phyloP scores from a whole-genome alignment of 1,284 basidiomycete genomes.

The Porodaedalea pini region DNA sequence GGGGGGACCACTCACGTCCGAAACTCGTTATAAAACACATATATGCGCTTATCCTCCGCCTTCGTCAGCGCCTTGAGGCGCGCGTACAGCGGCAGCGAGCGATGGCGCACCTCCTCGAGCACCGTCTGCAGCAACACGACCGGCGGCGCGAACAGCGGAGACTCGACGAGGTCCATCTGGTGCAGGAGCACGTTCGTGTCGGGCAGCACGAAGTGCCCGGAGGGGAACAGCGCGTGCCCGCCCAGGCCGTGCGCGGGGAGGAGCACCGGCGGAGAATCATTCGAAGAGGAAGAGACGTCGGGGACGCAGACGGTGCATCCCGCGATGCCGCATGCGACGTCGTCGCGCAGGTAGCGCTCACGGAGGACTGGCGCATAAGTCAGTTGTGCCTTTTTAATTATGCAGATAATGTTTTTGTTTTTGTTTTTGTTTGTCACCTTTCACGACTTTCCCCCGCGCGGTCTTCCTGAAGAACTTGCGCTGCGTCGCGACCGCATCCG shows the following conservation, averaged over 20 bases:
- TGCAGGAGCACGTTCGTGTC: conserved; percentile 96
- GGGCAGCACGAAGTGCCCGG: conserved; percentile 83
- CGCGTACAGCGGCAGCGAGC: conserved; percentile 91
- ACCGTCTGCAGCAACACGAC: conserved; percentile 94
- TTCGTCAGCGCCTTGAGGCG: conserved; percentile 80
- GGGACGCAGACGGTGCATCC: conserved; percentile 59
- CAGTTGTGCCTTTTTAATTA: background rate
- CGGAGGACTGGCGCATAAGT: conserved; percentile 68
- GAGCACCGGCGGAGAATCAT: background rate
- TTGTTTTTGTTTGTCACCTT: conserved; percentile 48
- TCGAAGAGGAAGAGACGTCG: background rate
- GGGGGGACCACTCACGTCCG: conserved; percentile 52
- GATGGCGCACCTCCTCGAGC: conserved; percentile 92
- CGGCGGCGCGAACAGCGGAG: conserved; percentile 67
- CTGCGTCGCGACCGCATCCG: conserved; percentile 75
- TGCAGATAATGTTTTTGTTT: background rate
- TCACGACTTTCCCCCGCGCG: conserved; percentile 88
- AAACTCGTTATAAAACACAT: conserved; percentile 93
- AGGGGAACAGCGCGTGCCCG: conserved; percentile 49
- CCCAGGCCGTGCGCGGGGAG: conserved; percentile 51
- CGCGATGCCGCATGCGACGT: conserved; percentile 87
- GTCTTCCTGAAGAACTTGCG: conserved; percentile 96
- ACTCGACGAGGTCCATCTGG: conserved; percentile 94
- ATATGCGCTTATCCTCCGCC: conserved; percentile 77
- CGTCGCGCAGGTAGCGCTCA: conserved; percentile 91